Evolutionary conservation across 176 grass and related monocot genomes (phyloP).

Genomic region (Oryza glumipatula): DNA sequence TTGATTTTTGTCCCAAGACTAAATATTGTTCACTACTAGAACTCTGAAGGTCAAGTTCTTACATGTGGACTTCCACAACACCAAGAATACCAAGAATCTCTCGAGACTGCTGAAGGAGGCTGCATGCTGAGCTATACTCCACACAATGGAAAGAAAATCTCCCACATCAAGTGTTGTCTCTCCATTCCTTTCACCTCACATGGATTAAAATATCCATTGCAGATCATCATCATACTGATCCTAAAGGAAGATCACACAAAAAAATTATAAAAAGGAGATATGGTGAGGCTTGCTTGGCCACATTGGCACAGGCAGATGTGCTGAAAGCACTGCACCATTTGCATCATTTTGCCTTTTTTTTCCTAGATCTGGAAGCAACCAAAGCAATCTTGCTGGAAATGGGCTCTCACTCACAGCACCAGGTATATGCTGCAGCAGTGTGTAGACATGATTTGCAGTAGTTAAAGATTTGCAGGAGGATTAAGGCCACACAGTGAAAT

Average conservation of each 20-base stretch:
- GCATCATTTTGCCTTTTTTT: background rate
- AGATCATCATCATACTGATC: slow-evolving; percentile 20
- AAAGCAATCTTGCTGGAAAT: slow-evolving; percentile 3
- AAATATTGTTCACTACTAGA: slow-evolving; percentile 5
- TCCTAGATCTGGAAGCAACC: slow-evolving; percentile 42
- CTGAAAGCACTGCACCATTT: background rate
- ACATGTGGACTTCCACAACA: slow-evolving; percentile 42
- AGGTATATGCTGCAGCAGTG: slow-evolving; percentile 7
- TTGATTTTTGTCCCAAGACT: slow-evolving; percentile 29
- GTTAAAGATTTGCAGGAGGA: background rate
- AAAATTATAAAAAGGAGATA: background rate
- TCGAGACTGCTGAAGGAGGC: background rate
- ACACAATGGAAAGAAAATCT: slow-evolving; percentile 21
- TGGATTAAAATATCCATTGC: background rate
- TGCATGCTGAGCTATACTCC: slow-evolving; percentile 22
- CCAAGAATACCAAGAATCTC: slow-evolving; percentile 44
- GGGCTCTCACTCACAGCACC: background rate
- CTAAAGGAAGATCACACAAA: slow-evolving; percentile 28
- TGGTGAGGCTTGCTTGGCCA: slow-evolving; percentile 20
- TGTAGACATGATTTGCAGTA: slow-evolving; percentile 28
- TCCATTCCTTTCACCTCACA: background rate
- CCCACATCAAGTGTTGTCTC: slow-evolving; percentile 17
- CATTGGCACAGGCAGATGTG: background rate
- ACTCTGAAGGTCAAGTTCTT: background rate
- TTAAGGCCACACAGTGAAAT: background rate